A percentile compares a stretch with the other conserved stretches of the same genome.
Evolutionary conservation across 140 eudicot species (phyloP).

Genomic region (Oenanthe javanica): DNA sequence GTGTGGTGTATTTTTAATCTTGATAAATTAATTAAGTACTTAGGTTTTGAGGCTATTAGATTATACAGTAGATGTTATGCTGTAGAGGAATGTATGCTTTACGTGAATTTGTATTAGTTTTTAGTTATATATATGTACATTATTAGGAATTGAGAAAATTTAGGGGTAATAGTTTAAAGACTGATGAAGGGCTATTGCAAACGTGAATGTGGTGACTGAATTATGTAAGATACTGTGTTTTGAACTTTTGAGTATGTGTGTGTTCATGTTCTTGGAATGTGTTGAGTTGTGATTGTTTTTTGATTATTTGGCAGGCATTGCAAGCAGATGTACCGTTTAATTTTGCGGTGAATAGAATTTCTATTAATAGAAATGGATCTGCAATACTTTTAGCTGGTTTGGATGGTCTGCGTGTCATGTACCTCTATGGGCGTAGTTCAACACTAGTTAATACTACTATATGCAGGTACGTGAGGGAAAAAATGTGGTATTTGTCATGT

Average conservation of each 20-base stretch:
- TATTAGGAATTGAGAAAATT: not conserved
- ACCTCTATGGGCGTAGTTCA: conserved; percentile 72
- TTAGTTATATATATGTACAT: not conserved
- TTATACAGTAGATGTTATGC: not conserved
- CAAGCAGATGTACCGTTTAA: conserved; percentile 54
- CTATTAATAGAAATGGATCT: conserved; percentile 76
- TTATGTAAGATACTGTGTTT: not conserved
- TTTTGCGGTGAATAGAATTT: conserved; percentile 58
- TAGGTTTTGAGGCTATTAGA: not conserved
- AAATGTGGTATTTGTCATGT: not conserved
- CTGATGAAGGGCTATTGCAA: not conserved
- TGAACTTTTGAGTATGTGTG: not conserved
- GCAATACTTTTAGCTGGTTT: conserved; percentile 61
- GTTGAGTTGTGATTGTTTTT: not conserved
- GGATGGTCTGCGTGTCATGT: conserved; percentile 65
- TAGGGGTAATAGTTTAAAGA: not conserved
- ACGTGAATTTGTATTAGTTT: not conserved
- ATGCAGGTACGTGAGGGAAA: conserved; percentile 52
- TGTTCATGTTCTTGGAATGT: not conserved
- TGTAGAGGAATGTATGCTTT: not conserved
- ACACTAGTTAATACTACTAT: conserved; percentile 54
- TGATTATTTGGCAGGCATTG: conserved; percentile 54
- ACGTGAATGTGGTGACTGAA: not conserved
- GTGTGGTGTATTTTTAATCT: not conserved
- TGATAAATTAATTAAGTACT: not conserved